Evolutionary conservation across 495 filamentous ascomycete genomes (phyloP).

Genomic region (Podospora pseudoanserina): DNA sequence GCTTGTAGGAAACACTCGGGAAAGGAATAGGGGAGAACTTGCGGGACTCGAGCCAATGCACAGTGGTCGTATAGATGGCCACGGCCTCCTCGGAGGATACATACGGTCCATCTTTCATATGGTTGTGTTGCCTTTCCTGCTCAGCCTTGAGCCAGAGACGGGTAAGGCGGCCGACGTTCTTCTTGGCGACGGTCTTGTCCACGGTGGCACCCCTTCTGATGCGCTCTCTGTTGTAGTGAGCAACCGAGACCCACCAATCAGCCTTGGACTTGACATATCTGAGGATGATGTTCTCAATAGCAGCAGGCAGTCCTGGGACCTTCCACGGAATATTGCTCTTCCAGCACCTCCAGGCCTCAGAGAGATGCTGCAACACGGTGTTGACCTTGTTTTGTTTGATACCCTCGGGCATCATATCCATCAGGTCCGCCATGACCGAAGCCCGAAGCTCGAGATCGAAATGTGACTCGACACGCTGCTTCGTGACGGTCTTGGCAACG

Average conservation of each 20-base stretch:
- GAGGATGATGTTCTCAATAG: slow-evolving; percentile 97
- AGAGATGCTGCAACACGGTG: slow-evolving; percentile 93
- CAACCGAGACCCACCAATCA: slow-evolving; percentile 99
- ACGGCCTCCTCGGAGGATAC: slow-evolving; percentile 98
- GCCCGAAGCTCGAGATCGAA: slow-evolving; percentile 97
- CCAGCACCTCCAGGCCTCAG: slow-evolving; percentile 98
- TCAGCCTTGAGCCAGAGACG: slow-evolving; percentile 97
- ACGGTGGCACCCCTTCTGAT: slow-evolving; percentile 95
- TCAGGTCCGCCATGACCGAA: slow-evolving; percentile 97
- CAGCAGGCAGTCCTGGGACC: slow-evolving; percentile 90
- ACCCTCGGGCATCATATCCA: slow-evolving; percentile 99
- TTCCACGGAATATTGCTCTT: slow-evolving; percentile 99
- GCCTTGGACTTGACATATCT: slow-evolving; percentile 98
- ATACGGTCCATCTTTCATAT: slow-evolving; percentile 98
- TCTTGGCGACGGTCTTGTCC: slow-evolving; percentile 99
- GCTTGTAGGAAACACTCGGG: slow-evolving; percentile 98
- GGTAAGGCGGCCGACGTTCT: slow-evolving; percentile 94
- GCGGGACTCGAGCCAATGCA: slow-evolving; percentile 97
- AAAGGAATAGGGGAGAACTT: slow-evolving; percentile 99
- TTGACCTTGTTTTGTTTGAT: slow-evolving; percentile 99
- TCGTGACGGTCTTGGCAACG: slow-evolving; percentile 98
- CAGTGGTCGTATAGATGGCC: slow-evolving; percentile 97
- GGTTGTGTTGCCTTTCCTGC: slow-evolving; percentile 98
- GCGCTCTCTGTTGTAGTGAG: slow-evolving; percentile 96
- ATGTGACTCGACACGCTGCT: slow-evolving; percentile 98